phyloP scores from a whole-genome alignment of 192 early-diverging fungal species.

The Paraglomus brasilianum region DNA sequence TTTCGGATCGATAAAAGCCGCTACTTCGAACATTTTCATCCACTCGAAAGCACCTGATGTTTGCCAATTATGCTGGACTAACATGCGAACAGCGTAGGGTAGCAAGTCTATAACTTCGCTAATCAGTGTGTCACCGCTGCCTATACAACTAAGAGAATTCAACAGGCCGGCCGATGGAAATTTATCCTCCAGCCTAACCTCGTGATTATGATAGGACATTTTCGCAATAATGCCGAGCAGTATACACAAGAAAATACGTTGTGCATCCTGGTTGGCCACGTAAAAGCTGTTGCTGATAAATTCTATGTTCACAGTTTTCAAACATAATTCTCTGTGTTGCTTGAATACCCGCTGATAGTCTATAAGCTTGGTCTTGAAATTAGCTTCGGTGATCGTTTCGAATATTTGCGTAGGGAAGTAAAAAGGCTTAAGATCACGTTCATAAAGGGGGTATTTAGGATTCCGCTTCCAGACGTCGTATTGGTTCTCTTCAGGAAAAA shows the following conservation, averaged over 20 bases:
- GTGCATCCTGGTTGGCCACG: neutral
- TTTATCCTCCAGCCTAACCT: neutral
- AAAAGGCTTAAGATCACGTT: neutral
- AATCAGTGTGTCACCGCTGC: too few species aligned
- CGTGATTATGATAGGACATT: neutral
- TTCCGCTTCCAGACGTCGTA: neutral
- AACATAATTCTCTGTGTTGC: neutral
- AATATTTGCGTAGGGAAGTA: neutral
- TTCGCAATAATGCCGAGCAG: neutral
- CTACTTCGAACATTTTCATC: too few species aligned
- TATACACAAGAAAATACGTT: neutral
- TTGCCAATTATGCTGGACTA: too few species aligned
- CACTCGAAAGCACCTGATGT: too few species aligned
- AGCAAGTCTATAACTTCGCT: too few species aligned
- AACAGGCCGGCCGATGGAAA: neutral
- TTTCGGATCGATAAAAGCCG: too few species aligned
- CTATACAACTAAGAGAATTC: too few species aligned
- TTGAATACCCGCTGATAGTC: neutral
- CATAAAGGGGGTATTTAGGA: neutral
- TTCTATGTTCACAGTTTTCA: too few species aligned
- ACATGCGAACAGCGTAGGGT: too few species aligned
- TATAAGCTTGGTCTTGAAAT: neutral
- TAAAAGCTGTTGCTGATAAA: neutral
- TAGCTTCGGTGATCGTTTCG: neutral
- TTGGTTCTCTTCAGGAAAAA: neutral